Evolutionary conservation across 2,329 filamentous ascomycete genomes (phyloP), one percentile per base, ranked within the genome.

Genomic region (Trichophyton rubrum): DNA sequence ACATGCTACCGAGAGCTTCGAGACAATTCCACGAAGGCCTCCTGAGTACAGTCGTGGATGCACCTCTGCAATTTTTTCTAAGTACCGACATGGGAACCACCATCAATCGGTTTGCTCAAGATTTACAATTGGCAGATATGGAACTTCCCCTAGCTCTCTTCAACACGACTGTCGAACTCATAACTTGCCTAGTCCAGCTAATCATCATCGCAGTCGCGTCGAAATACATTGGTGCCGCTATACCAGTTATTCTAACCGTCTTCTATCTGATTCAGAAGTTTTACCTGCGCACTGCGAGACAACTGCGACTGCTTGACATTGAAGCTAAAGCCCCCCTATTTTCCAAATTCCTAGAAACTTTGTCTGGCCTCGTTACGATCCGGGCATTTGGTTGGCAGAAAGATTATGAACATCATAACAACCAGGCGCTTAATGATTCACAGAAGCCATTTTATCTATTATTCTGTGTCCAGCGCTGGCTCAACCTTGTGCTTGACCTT

Each of bases 261-360:
- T 40, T 40, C 38, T 40, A 40, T 13, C 11, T 40, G 2, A 40
- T 40, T 40, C 38, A 40, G 38, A 40, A 68, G 8, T 71, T 69
- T n/a, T 78, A 78, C 59, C 69, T 78, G 0, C 69, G 71, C n/a
- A 78, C 76, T 0, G 78, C 76, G 0, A 68, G 76, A 0, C 76
- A 78, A 55, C 62, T 78, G 1, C 72, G 76, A 1, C 64, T 76
- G 2, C 67, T 78, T 1, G 75, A 78, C 20, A 68, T 78, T 0
- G 75, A 78, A 62, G 69, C 72, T 3, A 77, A 76, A 56, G 69
- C 70, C 0, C 75, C 75, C 0, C 62, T 78, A 0, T 76, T 75
- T 56, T 72, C 72, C 0, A 70, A 72, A 6, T 75, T 78, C 53
- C 59, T 66, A 15, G 65, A 67, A 33, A 61, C 62, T 11, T 58